Base-by-base conservation (phyloP, 179 eudicot species). In the Actinidia chinensis region DNA sequence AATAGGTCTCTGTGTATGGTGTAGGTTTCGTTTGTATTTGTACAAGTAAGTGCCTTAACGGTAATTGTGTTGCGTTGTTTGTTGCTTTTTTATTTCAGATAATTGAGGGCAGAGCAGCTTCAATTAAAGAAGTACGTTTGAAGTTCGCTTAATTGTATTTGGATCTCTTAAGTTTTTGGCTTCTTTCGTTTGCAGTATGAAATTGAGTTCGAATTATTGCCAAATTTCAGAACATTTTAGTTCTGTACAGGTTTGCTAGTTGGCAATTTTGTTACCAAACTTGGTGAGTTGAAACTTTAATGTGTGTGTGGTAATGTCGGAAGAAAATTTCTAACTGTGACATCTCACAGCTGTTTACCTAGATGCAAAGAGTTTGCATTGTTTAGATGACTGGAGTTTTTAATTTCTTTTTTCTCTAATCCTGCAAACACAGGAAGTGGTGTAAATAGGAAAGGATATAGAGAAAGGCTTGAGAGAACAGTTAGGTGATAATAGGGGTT, bases 31-130 rank as follows among this genome's bases (percentile, higher is more conserved):
- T 22, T 1, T 69, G n/a, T 47, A 40, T 23, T 17, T 25, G 43
- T 65, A 20, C 64, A 4, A 20, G 8, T 65, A 58, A 74, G 54
- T 75, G 13, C 12, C 23, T 64, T 33, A 42, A 60, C 23, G 13
- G 50, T 60, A 14, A 13, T 25, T 25, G 17, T 72, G 47, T 54
- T 79, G 68, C 64, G 79, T 72, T 18, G 48, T 64, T 77, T 71
- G 8, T 22, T 77, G 68, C n/a, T n/a, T n/a, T n/a, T n/a, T n/a
- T n/a, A n/a, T 78, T 85, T 25, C 87, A 95, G 98, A 84, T 91
- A 47, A 93, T 95, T 63, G 98, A 83, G 82, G 82, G 33, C 81
- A 79, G 98, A 93, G 84, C 91, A 90, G 88, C 85, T 90, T 87
- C 95, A 89, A 77, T 85, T 95, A 75, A 83, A 69, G 85, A 95